Evolutionary conservation across 2,329 filamentous ascomycete genomes (phyloP).

Genomic region (Pseudogymnoascus verrucosus): DNA sequence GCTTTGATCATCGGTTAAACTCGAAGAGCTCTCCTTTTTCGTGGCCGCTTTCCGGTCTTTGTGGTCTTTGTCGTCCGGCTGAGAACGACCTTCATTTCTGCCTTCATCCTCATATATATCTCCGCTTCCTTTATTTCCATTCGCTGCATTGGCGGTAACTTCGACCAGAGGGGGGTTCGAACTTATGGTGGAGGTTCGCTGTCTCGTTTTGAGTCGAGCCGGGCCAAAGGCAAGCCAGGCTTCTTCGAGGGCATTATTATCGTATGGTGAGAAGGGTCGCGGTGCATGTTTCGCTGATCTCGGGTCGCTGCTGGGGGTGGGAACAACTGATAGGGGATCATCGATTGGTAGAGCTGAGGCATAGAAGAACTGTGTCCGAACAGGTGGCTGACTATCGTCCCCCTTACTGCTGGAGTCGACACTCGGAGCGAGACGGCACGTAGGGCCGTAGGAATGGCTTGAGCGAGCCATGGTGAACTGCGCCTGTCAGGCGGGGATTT

Average conservation of each 20-base stretch:
- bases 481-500: background rate
- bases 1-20: background rate
- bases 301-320: conserved; percentile 43
- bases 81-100: background rate
- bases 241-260: conserved; percentile 72
- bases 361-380: conserved; percentile 77
- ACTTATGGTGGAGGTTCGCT: background rate
- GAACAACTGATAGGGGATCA: conserved; percentile 67
- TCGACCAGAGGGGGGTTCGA: background rate
- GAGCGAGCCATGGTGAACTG: conserved; percentile 22
- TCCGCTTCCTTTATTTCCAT: background rate
- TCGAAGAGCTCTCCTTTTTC: conserved; percentile 1
- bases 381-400: conserved; percentile 43
- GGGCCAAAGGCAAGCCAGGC: conserved; percentile 61
- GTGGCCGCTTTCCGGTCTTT: background rate
- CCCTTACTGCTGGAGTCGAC: conserved; percentile 16
- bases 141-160: background rate
- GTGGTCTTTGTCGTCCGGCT: background rate
- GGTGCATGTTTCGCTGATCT: conserved; percentile 52
- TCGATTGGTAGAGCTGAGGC: conserved; percentile 75
- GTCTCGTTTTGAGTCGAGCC: conserved; percentile 18
- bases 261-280: conserved; percentile 68
- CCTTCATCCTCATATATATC: background rate
- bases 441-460: conserved; percentile 26
- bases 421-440: conserved; percentile 22